Conservation (phyloP, 352 stramenopile species). For the Pythium brachiatum region DNA sequence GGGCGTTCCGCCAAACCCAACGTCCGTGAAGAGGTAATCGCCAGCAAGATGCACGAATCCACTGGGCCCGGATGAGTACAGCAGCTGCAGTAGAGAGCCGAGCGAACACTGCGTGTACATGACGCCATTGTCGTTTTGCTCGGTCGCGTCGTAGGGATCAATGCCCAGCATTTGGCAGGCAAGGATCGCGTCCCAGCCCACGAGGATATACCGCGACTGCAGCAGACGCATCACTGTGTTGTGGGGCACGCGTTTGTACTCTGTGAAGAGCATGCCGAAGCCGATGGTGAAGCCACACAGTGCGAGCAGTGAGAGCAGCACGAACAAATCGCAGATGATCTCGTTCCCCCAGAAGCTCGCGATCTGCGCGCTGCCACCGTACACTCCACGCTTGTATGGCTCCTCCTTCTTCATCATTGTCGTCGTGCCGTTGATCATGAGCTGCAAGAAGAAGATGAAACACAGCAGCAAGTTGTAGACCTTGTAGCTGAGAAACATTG, state of each 20-base stretch:
- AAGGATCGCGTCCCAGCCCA: slow-evolving; percentile 49
- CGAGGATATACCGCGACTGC: slow-evolving; percentile 47
- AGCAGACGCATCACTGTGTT: slow-evolving; percentile 47
- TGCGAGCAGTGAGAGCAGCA: slow-evolving; percentile 38
- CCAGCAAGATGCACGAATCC: slow-evolving; percentile 42
- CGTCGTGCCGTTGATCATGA: slow-evolving; percentile 35
- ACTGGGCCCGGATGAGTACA: slow-evolving; percentile 53
- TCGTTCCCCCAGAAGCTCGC: slow-evolving; percentile 55
- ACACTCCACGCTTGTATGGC: slow-evolving; percentile 37
- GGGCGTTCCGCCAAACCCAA: slow-evolving; percentile 32
- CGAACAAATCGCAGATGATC: slow-evolving; percentile 51
- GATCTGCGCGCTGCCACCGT: slow-evolving; percentile 37
- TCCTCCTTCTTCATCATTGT: slow-evolving; percentile 48
- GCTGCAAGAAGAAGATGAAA: slow-evolving; percentile 41
- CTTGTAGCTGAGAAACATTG: slow-evolving; percentile 61
- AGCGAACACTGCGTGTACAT: slow-evolving; percentile 37
- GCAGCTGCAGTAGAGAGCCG: slow-evolving; percentile 43
- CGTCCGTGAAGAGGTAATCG: slow-evolving; percentile 52
- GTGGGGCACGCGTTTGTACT: slow-evolving; percentile 42
- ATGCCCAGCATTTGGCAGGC: slow-evolving; percentile 44
- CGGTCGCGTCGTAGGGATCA: slow-evolving; percentile 34
- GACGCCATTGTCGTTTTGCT: slow-evolving; percentile 22
- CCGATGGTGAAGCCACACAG: slow-evolving; percentile 30
- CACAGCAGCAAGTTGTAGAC: slow-evolving; percentile 58
- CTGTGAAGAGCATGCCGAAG: slow-evolving; percentile 35